Percentiles rank a stretch among this genome's conserved stretches.
phyloP scores from a whole-genome alignment of 345 rosid genomes.

The Aquilaria malaccensis region DNA sequence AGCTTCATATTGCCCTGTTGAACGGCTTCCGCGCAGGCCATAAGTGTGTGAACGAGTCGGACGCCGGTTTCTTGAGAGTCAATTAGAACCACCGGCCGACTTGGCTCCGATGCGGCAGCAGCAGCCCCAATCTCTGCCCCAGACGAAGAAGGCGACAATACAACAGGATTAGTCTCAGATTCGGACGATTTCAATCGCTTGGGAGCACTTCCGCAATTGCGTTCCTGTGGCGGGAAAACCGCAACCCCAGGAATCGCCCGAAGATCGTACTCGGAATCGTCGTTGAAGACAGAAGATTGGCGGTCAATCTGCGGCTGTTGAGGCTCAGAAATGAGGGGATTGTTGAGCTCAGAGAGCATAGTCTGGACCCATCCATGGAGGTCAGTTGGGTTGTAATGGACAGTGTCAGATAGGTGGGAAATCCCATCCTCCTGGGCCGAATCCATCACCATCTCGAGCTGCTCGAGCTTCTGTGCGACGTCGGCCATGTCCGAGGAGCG shows the following conservation, averaged over 20 bases:
- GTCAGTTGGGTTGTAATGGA: slow-evolving; percentile 80
- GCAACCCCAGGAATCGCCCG: slow-evolving; percentile 77
- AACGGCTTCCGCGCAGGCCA: slow-evolving; percentile 88
- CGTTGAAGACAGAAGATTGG: slow-evolving; percentile 19
- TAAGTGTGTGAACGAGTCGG: slow-evolving; percentile 69
- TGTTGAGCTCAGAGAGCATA: slow-evolving; percentile 59
- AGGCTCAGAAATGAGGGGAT: slow-evolving; percentile 6
- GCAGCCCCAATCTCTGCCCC: slow-evolving; percentile 3
- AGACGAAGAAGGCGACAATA: slow-evolving; percentile 17
- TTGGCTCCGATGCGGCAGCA: slow-evolving; percentile 18
- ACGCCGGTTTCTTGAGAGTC: slow-evolving; percentile 88
- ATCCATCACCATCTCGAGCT: slow-evolving; percentile 73
- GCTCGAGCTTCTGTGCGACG: slow-evolving; percentile 84
- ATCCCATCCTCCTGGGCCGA: slow-evolving; percentile 57
- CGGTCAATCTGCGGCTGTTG: slow-evolving; percentile 2
- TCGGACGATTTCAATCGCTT: slow-evolving; percentile 34
- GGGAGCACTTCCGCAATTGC: slow-evolving; percentile 19
- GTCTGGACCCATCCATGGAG: slow-evolving; percentile 61
- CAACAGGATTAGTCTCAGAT: slow-evolving; percentile 1
- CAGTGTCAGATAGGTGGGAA: slow-evolving; percentile 50
- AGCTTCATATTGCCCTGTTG: slow-evolving; percentile 53
- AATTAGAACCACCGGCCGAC: slow-evolving; percentile 62
- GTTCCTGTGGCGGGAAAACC: slow-evolving; percentile 31
- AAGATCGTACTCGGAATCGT: slow-evolving; percentile 64
- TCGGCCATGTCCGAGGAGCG: slow-evolving; percentile 80